Base-by-base conservation (phyloP, 805 yeast species). In the Cyberlindnera maritima region DNA sequence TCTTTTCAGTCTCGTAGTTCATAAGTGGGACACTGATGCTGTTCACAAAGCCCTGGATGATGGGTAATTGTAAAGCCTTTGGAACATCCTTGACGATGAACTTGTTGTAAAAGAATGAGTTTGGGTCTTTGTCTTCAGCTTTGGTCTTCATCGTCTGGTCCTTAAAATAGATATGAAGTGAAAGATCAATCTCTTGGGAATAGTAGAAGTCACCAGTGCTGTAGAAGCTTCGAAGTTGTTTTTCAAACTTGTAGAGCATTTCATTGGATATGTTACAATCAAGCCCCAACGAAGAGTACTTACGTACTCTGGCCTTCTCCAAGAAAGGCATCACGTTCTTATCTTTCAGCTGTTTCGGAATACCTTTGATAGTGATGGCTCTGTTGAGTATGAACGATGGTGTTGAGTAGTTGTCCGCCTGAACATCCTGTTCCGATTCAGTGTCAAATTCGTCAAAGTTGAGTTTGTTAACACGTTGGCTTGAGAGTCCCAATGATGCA, bases 21-120 rank as follows among this genome's bases (percentile, higher is more conserved):
- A 19, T 14, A 14, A 50, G 20, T 3, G 43, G 36, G 2, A 53
- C 21, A 6, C 49, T 44, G 11, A 56, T 42, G 14, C 53, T 44
- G 4, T 55, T 58, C 13, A 66, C 50, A 36, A 58, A 67, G 4
- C 72, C 72, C 44, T 68, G 69, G 4, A 67, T 53, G 2, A 65
- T 26, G 2, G 63, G 58, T 1, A 58, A 33, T 11, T 41, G 41
- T n/a, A 62, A 38, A 2, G 43, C 34, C 1, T 58, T 39, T 8
- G 42, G 43, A 23, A 66, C 54, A 3, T 20, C 39, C 11, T 47
- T 41, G 3, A 48, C 23, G 9, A 65, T 47, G 36, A 50, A 48
- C 14, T 43, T 39, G 48, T 67, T 67, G 49, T 50, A 64, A 43
- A 54, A 56, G 43, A 62, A 65, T 4, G 55, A 48, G 26, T 46